These are phyloP conservation scores for Gossypium davidsonii DNA, from an alignment of 441 rosid species.

Conservation along the genomic window DNA sequence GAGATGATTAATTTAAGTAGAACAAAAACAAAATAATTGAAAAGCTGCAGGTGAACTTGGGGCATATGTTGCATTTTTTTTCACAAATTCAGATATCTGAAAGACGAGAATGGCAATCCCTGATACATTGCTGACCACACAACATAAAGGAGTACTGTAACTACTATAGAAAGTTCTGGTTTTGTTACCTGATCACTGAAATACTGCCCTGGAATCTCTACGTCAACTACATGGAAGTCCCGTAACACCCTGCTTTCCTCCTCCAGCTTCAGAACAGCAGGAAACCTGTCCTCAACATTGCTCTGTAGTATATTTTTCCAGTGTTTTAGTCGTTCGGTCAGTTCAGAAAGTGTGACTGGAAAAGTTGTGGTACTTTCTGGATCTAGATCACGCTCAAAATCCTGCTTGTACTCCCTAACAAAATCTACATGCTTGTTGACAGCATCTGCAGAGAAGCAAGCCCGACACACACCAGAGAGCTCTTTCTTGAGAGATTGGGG, in stretches of 20 bases:
- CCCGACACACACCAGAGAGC: constrained; percentile 96
- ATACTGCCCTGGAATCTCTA: constrained; percentile 98
- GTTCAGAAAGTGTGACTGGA: constrained; percentile 78
- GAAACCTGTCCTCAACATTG: constrained; percentile 95
- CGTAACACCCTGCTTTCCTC: constrained; percentile 90
- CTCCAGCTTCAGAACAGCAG: constrained; percentile 87
- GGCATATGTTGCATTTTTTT: not conserved
- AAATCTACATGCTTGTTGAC: constrained; percentile 94
- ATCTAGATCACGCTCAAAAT: constrained; percentile 87
- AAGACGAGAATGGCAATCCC: not conserved
- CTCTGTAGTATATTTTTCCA: constrained; percentile 95
- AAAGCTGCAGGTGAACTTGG: not conserved
- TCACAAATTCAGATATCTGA: not conserved
- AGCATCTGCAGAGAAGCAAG: constrained; percentile 98
- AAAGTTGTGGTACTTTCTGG: constrained; percentile 84
- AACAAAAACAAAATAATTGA: not conserved
- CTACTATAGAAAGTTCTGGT: not conserved
- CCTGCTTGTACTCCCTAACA: constrained; percentile 95
- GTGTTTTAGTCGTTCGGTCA: constrained; percentile 79
- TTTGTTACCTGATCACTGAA: constrained; percentile 79
- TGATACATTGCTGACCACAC: not conserved
- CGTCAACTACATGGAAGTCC: constrained; percentile 93
- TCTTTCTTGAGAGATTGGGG: constrained; percentile 98
- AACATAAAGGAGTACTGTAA: not conserved
- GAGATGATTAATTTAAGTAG: constrained; percentile 12